Conservation (phyloP, 2,329 filamentous ascomycete genomes). For the Aspergillus tanneri region DNA sequence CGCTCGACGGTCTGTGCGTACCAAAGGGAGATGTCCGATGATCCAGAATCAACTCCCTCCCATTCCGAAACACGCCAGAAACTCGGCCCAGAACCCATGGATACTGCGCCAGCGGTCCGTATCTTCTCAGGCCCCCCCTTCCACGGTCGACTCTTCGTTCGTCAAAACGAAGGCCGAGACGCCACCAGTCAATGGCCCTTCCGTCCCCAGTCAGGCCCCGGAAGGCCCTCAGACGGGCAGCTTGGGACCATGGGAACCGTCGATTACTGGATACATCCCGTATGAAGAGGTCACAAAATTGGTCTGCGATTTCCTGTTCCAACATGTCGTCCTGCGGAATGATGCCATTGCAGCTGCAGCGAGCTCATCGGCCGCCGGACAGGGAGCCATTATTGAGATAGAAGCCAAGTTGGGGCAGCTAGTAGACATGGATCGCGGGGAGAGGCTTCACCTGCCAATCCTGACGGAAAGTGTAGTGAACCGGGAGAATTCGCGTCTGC, state of each 20-base stretch:
- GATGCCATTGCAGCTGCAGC: slow-evolving; percentile 58
- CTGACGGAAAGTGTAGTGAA: slow-evolving; percentile 69
- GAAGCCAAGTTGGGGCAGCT: slow-evolving; percentile 90
- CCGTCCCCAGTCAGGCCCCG: slow-evolving; percentile 15
- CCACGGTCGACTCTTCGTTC: slow-evolving; percentile 10
- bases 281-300: slow-evolving; percentile 71
- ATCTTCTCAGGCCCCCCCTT: slow-evolving; percentile 17
- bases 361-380: slow-evolving; percentile 57
- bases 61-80: slow-evolving; percentile 34
- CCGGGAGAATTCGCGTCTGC: slow-evolving; percentile 51
- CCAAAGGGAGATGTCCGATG: slow-evolving; percentile 41
- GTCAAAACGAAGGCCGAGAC: slow-evolving; percentile 21
- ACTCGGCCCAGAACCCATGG: slow-evolving; percentile 23
- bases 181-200: slow-evolving; percentile 32
- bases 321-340: slow-evolving; percentile 66
- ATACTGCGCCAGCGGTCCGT: slow-evolving; percentile 23
- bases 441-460: slow-evolving; percentile 67
- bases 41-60: slow-evolving; percentile 40
- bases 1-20: slow-evolving; percentile 46
- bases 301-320: slow-evolving; percentile 79
- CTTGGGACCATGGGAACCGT: slow-evolving; percentile 50
- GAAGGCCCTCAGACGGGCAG: slow-evolving; percentile 27
- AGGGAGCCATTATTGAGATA: slow-evolving; percentile 78
- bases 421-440: slow-evolving; percentile 68
- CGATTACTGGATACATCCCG: slow-evolving; percentile 68